Evolutionary conservation across 768 basidiomycete species (phyloP), one percentile per base, ranked within the genome.

Genomic region (Goffeauzyma gilvescens): DNA sequence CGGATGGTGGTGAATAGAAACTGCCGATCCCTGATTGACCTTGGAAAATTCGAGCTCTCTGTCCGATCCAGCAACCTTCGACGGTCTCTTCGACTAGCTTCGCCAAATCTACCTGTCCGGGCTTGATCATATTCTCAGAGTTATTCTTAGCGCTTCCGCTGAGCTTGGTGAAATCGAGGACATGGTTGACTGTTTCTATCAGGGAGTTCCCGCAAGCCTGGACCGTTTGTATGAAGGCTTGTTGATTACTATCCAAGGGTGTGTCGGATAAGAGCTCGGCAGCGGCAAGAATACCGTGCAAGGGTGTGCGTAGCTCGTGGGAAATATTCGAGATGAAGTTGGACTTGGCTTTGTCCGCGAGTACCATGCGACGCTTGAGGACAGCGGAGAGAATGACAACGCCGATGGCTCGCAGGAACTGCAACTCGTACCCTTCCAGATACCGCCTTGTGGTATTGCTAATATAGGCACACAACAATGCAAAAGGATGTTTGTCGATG

Each of bases 161-260:
- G 18, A 90, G 71, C 57, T 95, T 95, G 23, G 86, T 90, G 57
- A 89, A 95, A 60, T 95, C 89, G 21, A 95, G 68, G 5, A 95
- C 89, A 53, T 95, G 89, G 56, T 93, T 93, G 37, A 95, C 86
- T 0, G 87, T 90, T 67, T 95, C 89, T 31, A 89, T 83, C 1
- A 95, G 71, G 1, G 84, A 85, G n/a, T 80, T 89, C 12, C 86
- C 87, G 56, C 87, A 93, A 5, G 84, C 86, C 60, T 87, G 81
- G 1, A 93, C 82, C 0, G 89, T 93, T 57, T 86, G 81, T 38
- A 93, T 66, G 67, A 86, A 90, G 0, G 86, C 84, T 8, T 68
- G 59, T 60, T 95, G 89, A 10, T 76, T 76, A 35, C 80, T 75
- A 55, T 75, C 79, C 24, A 95, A 67, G n/a, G 71, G 56, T 10